These are phyloP conservation scores for Gastroboletus turbinatus DNA, from an alignment of 1,284 basidiomycete genomes.

Conservation along the genomic window DNA sequence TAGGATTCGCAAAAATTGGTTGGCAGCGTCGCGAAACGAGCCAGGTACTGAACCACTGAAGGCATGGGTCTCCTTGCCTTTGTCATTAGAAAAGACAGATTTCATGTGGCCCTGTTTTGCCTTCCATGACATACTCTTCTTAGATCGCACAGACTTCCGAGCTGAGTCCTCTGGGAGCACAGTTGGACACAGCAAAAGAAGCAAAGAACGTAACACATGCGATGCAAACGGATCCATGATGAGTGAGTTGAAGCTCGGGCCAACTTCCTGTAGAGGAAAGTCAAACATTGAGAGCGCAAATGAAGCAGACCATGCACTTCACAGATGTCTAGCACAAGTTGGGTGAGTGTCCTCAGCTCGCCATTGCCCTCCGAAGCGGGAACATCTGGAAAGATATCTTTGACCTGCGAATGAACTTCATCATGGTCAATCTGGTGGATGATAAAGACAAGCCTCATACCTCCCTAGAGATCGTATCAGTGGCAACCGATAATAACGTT, in stretches of 20 bases:
- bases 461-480: slow-evolving; percentile 81
- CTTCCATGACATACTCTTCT: slow-evolving; percentile 77
- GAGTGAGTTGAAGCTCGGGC: slow-evolving; percentile 60
- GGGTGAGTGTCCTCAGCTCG: slow-evolving; percentile 71
- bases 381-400: slow-evolving; percentile 57
- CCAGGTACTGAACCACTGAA: slow-evolving; percentile 41
- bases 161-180: slow-evolving; percentile 39
- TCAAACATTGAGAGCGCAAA: slow-evolving; percentile 2
- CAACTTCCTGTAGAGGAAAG: slow-evolving; percentile 57
- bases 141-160: slow-evolving; percentile 58
- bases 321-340: slow-evolving; percentile 62
- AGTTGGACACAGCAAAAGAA: slow-evolving; percentile 70
- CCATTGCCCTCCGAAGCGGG: slow-evolving; percentile 55
- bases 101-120: slow-evolving; percentile 72
- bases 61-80: slow-evolving; percentile 40
- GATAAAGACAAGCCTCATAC: slow-evolving; percentile 38
- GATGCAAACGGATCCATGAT: slow-evolving; percentile 85
- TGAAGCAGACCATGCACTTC: slow-evolving; percentile 48
- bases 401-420: slow-evolving; percentile 43
- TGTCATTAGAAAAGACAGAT: slow-evolving; percentile 59
- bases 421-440: not conserved
- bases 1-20: slow-evolving; percentile 54
- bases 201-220: slow-evolving; percentile 79
- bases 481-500: slow-evolving; percentile 74
- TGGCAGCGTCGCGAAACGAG: slow-evolving; percentile 53